phyloP scores from a whole-genome alignment of 2,329 filamentous ascomycete species.

The Aureobasidium subglaciale region DNA sequence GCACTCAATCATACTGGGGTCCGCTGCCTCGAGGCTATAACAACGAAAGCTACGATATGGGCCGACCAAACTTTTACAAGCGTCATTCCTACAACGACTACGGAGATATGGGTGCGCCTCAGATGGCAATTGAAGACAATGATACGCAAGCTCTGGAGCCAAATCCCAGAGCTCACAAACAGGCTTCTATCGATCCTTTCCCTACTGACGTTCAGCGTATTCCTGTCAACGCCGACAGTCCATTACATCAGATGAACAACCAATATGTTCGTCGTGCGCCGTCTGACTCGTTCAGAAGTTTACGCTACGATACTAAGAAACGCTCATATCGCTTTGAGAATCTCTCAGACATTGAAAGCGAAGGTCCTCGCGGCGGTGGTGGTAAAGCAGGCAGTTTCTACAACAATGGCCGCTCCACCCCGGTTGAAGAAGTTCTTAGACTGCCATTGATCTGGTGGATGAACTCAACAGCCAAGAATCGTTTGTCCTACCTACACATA shows the following conservation, averaged over 20 bases:
- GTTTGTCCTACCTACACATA: not conserved
- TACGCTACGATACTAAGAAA: not conserved
- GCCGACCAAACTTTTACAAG: not conserved
- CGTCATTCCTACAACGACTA: constrained; percentile 3
- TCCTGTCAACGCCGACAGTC: not conserved
- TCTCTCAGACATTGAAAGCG: constrained; percentile 6
- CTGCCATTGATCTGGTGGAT: constrained; percentile 15
- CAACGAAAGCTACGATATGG: not conserved
- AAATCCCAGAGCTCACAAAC: not conserved
- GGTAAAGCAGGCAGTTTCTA: not conserved
- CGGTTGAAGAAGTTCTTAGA: not conserved
- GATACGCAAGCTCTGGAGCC: not conserved
- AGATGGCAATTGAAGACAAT: not conserved
- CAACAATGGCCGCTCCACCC: not conserved
- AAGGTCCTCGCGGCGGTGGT: not conserved
- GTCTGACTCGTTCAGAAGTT: not conserved
- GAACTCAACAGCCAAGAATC: constrained; percentile 14
- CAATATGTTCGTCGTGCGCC: not conserved
- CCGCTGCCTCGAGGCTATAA: not conserved
- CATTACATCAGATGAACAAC: not conserved
- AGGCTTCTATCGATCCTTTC: constrained; percentile 4
- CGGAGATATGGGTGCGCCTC: not conserved
- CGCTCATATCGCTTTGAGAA: constrained; percentile 1
- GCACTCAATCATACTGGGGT: not conserved
- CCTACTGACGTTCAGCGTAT: not conserved